Conservation (phyloP, 2,329 filamentous ascomycete genomes). For the Hypoxylon sp. region DNA sequence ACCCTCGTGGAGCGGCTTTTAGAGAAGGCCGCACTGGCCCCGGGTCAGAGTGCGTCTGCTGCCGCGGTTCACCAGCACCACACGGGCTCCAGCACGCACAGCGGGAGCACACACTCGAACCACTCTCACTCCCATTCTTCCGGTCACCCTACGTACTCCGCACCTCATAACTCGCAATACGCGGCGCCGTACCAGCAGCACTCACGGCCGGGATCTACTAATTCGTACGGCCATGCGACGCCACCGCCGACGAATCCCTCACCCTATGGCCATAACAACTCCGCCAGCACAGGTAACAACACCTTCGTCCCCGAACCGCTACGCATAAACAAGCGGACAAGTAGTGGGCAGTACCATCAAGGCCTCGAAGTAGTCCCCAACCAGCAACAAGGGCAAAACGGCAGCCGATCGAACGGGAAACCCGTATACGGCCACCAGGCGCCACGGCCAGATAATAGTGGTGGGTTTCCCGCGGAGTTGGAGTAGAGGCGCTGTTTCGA, state of each 20-base stretch:
- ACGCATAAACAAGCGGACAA: conserved; percentile 29
- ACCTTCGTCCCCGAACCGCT: conserved; percentile 37
- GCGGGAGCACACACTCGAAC: conserved; percentile 25
- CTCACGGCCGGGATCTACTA: conserved; percentile 13
- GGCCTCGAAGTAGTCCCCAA: neutral
- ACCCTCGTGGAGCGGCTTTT: conserved; percentile 77
- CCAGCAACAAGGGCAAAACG: conserved; percentile 8
- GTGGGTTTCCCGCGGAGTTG: conserved; percentile 35
- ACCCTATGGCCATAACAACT: conserved; percentile 11
- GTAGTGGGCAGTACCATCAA: conserved; percentile 23
- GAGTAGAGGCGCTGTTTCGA: conserved; percentile 18
- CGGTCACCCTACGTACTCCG: conserved; percentile 5
- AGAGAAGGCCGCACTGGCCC: conserved; percentile 62
- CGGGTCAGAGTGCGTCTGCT: conserved; percentile 35
- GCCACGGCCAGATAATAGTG: neutral
- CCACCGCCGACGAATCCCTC: conserved; percentile 1
- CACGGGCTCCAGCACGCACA: conserved; percentile 27
- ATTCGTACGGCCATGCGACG: conserved; percentile 11
- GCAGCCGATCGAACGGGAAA: conserved; percentile 20
- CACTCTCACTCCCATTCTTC: conserved; percentile 1
- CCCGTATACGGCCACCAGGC: neutral
- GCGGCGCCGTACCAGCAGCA: conserved; percentile 22
- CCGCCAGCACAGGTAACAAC: conserved; percentile 1
- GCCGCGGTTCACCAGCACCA: conserved; percentile 15
- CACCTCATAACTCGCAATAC: conserved; percentile 1